Percentiles rank a stretch among this genome's conserved stretches.
phyloP scores from a whole-genome alignment of 768 basidiomycete species.

The Pulveroboletus sp. region DNA sequence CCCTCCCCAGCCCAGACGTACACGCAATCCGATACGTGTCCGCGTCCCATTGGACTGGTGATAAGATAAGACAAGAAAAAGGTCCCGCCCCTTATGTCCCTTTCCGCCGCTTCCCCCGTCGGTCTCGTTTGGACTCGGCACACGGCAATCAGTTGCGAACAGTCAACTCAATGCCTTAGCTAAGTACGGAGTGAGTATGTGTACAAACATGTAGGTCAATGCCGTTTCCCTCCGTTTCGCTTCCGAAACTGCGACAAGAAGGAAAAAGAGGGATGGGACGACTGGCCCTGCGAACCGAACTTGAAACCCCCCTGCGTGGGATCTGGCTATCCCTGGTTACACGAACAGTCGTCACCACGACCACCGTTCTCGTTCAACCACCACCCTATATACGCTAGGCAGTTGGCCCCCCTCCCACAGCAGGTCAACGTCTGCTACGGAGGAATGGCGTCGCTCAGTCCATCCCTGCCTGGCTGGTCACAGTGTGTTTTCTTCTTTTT shows the following conservation, averaged over 20 bases:
- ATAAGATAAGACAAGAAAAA: constrained; percentile 29
- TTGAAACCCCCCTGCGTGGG: constrained; percentile 10
- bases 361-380: not conserved
- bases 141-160: no score
- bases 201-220: not conserved
- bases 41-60: constrained; percentile 14
- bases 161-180: no score
- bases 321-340: no score
- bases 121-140: constrained; percentile 1
- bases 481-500: no score
- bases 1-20: constrained; percentile 3
- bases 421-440: no score
- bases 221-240: constrained; percentile 15
- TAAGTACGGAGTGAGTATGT: no score
- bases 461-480: no score
- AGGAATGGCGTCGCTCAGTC: no score
- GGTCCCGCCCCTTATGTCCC: constrained; percentile 8
- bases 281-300: constrained; percentile 7
- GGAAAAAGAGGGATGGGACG: not conserved
- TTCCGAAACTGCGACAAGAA: constrained; percentile 19
- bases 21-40: constrained; percentile 24
- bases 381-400: not conserved
- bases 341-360: not conserved
- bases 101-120: constrained; percentile 10
- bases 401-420: no score